Percentiles rank a stretch among this genome's conserved stretches.
phyloP scores from a whole-genome alignment of 1,139 yeast species.

The Blastobotrys malaysiensis region DNA sequence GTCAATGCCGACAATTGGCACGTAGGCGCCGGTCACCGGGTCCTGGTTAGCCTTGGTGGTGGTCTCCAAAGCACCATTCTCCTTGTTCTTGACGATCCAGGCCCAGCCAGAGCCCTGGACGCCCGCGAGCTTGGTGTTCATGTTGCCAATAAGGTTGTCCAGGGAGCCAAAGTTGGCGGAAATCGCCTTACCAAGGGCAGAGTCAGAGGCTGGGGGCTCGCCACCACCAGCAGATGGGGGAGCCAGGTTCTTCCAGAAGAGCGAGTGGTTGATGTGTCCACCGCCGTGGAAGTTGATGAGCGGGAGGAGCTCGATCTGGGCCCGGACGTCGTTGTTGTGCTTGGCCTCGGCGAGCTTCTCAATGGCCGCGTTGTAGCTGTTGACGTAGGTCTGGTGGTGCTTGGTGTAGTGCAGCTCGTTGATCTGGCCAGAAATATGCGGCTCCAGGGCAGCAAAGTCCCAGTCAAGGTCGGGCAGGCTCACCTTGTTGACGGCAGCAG shows the following conservation, averaged over 20 bases:
- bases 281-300: conserved; percentile 93
- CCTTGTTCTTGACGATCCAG: conserved; percentile 82
- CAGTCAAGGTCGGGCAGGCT: conserved; percentile 75
- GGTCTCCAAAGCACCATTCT: conserved; percentile 75
- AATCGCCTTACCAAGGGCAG: conserved; percentile 60
- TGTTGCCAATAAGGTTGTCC: conserved; percentile 61
- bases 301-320: conserved; percentile 66
- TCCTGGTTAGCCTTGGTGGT: conserved; percentile 90
- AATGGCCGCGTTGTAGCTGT: conserved; percentile 75
- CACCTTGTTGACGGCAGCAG: conserved; percentile 16
- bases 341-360: conserved; percentile 75
- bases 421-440: conserved; percentile 81
- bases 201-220: conserved; percentile 57
- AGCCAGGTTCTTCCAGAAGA: conserved; percentile 89
- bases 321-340: conserved; percentile 57
- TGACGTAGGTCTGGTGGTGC: conserved; percentile 94
- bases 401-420: conserved; percentile 83
- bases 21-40: conserved; percentile 66
- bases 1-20: conserved; percentile 88
- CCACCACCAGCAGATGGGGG: conserved; percentile 85
- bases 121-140: conserved; percentile 81
- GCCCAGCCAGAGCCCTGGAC: conserved; percentile 99
- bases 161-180: conserved; percentile 66
- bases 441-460: conserved; percentile 87
- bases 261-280: conserved; percentile 80